Conservation (phyloP, 352 stramenopile species). For the Globisporangium uncinulatum region DNA sequence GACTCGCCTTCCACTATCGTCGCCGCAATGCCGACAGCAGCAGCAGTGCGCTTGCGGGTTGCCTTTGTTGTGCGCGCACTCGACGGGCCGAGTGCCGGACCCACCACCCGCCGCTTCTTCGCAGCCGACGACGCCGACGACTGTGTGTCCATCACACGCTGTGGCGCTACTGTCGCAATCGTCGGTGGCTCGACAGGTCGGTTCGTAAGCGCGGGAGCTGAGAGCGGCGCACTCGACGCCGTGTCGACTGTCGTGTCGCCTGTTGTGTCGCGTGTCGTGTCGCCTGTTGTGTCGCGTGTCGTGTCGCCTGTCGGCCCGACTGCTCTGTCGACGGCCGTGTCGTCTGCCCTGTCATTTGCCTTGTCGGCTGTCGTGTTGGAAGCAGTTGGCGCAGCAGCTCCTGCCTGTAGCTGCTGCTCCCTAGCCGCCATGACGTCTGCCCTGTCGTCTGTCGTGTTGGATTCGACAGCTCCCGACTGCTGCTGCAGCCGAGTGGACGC, state of each 20-base stretch:
- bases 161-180: not conserved
- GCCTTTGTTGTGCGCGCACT: not conserved
- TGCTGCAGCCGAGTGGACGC: not conserved
- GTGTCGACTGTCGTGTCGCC: no score
- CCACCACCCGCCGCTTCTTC: constrained; percentile 37
- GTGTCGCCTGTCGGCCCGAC: no score
- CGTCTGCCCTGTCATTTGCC: not conserved
- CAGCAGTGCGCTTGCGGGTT: constrained; percentile 6
- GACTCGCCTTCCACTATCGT: constrained; percentile 5
- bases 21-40: not conserved
- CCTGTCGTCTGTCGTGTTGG: not conserved
- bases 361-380: not conserved
- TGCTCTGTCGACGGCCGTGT: no score
- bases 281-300: no score
- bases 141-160: not conserved
- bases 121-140: not conserved
- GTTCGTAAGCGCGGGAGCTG: not conserved
- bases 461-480: not conserved
- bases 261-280: no score
- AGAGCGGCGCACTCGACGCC: no score
- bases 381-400: not conserved
- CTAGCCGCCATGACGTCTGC: not conserved
- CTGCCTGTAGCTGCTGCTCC: not conserved
- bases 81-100: constrained; percentile 16
- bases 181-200: not conserved